These are phyloP conservation scores for Aquilaria malaccensis DNA, from an alignment of 345 rosid species.

Conservation along the genomic window DNA sequence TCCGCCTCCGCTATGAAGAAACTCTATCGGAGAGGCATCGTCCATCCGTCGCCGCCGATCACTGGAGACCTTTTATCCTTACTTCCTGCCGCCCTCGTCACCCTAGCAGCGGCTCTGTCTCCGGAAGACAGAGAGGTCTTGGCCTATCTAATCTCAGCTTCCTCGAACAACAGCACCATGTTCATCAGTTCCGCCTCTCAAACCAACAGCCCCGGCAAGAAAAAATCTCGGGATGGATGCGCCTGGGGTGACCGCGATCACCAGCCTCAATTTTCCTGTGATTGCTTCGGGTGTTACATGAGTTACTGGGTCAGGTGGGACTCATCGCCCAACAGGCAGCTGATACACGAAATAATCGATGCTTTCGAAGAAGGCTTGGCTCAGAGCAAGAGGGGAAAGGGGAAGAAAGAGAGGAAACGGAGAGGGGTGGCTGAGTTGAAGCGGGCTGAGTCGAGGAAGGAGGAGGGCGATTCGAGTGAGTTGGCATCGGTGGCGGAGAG, in stretches of 20 bases:
- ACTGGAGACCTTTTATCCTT: constrained; percentile 42
- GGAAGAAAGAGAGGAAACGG: constrained; percentile 41
- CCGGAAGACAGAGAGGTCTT: constrained; percentile 56
- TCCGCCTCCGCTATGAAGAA: constrained; percentile 48
- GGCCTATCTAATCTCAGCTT: constrained; percentile 55
- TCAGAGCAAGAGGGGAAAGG: constrained; percentile 17
- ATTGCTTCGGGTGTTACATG: constrained; percentile 72
- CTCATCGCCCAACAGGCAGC: constrained; percentile 65
- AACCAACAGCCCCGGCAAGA: constrained; percentile 9
- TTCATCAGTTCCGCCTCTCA: constrained; percentile 3
- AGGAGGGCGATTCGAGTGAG: constrained; percentile 12
- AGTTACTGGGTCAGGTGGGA: constrained; percentile 89
- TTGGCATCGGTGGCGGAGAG: constrained; percentile 19
- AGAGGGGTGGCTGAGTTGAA: constrained; percentile 22
- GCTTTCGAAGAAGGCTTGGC: constrained; percentile 50
- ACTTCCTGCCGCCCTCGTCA: constrained; percentile 67
- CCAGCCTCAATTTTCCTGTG: constrained; percentile 52
- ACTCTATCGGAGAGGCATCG: constrained; percentile 58
- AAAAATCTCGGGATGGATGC: neutral
- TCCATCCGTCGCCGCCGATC: constrained; percentile 58
- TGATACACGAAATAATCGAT: constrained; percentile 76
- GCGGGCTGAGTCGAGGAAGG: constrained; percentile 18
- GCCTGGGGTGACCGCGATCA: constrained; percentile 20
- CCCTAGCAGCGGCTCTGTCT: constrained; percentile 58
- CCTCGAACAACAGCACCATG: constrained; percentile 15